phyloP scores from a whole-genome alignment of 306 rosid genomes.

The Vigna trinervia region DNA sequence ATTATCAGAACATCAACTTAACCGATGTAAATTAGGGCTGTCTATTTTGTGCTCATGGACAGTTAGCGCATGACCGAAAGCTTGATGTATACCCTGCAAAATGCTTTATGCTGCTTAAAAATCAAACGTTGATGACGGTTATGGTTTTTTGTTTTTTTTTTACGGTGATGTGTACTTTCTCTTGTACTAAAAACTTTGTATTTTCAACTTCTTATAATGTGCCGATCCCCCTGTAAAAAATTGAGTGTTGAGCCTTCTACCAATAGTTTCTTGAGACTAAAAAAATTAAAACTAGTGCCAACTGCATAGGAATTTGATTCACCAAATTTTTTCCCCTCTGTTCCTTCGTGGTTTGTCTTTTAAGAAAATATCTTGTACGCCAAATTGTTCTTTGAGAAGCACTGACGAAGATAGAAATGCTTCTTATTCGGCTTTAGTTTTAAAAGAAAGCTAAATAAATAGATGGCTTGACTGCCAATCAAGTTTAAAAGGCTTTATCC shows the following conservation, averaged over 20 bases:
- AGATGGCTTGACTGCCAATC: not conserved
- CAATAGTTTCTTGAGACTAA: not conserved
- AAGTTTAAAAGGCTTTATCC: constrained; percentile 2
- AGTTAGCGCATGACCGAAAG: not conserved
- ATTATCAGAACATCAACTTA: constrained; percentile 11
- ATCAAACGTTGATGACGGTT: not conserved
- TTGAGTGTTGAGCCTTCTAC: constrained; percentile 5
- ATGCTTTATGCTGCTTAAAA: not conserved
- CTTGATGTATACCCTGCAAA: not conserved
- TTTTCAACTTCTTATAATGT: not conserved
- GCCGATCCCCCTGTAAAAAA: not conserved
- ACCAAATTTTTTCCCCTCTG: not conserved
- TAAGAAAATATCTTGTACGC: not conserved
- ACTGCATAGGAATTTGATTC: not conserved
- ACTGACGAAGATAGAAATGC: not conserved
- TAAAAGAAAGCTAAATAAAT: constrained; percentile 1
- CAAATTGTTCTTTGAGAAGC: not conserved
- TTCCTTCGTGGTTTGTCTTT: not conserved
- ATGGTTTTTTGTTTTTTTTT: not conserved
- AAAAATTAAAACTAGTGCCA: not conserved
- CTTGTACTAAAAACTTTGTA: not conserved
- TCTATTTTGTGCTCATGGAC: not conserved
- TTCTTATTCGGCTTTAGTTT: not conserved
- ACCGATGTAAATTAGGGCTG: not conserved
- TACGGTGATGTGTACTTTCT: not conserved